phyloP scores from a whole-genome alignment of 2,329 filamentous ascomycete genomes.

The Sarocladium kiliense region DNA sequence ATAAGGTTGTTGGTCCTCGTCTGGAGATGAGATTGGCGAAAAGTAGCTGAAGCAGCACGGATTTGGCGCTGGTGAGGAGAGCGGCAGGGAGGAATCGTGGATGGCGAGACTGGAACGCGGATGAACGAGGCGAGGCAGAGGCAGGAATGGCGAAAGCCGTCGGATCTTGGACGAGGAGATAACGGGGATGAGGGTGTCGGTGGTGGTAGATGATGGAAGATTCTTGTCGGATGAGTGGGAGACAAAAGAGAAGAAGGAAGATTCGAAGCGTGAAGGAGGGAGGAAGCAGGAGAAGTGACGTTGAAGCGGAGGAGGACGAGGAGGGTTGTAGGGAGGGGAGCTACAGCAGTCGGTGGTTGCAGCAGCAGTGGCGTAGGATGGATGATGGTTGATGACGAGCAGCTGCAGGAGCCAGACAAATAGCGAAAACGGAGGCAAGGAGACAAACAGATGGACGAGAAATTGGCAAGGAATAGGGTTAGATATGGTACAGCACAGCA shows the following conservation, averaged over 20 bases:
- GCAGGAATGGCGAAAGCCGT: constrained; percentile 1
- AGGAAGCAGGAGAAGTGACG: not conserved
- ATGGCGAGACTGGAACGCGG: constrained; percentile 5
- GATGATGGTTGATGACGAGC: not conserved
- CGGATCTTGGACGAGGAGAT: not conserved
- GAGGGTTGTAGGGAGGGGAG: not conserved
- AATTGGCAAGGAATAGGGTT: not conserved
- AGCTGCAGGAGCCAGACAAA: not conserved
- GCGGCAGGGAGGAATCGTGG: constrained; percentile 1
- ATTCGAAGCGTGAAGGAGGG: not conserved
- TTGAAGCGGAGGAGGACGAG: not conserved
- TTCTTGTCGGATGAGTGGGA: not conserved
- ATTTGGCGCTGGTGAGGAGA: not conserved
- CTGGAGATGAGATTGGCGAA: not conserved
- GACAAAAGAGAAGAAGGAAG: not conserved
- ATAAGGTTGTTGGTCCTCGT: not conserved
- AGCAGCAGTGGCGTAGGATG: not conserved
- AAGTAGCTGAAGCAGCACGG: not conserved
- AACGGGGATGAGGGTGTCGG: not conserved
- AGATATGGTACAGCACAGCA: not conserved
- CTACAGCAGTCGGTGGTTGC: not conserved
- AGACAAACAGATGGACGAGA: not conserved
- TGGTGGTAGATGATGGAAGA: not conserved
- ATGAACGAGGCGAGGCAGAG: constrained; percentile 1
- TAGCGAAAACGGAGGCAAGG: not conserved